A percentile compares a stretch with the other conserved stretches of the same genome.
Conservation (phyloP, 2,329 filamentous ascomycete genomes). For the Hymenoscyphus scutula region DNA sequence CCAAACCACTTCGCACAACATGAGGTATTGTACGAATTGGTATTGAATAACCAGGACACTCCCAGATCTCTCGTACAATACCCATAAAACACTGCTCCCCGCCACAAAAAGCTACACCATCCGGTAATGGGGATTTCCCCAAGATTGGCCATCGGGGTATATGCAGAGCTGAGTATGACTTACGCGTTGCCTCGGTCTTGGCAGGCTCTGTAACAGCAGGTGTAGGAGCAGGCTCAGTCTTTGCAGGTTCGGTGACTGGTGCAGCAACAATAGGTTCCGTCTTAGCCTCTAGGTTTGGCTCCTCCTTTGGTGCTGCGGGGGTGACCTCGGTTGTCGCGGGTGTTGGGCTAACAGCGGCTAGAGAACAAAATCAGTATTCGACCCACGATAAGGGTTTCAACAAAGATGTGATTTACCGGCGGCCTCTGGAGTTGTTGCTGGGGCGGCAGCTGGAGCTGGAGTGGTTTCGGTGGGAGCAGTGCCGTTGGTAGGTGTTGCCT, state of each 20-base stretch:
- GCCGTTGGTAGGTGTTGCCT: conserved; percentile 15
- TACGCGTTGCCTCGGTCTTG: conserved; percentile 20
- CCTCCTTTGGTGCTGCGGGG: conserved; percentile 20
- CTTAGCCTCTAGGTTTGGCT: conserved; percentile 19
- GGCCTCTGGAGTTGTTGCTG: conserved; percentile 11
- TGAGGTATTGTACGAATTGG: too few relatives aligned
- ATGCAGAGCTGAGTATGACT: conserved; percentile 2
- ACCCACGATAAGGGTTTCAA: not conserved
- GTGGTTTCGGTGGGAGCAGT: conserved; percentile 24
- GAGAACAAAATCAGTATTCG: not conserved
- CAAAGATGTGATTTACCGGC: conserved; percentile 7
- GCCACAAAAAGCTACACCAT: too few relatives aligned
- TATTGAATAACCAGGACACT: too few relatives aligned
- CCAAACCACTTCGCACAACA: too few relatives aligned
- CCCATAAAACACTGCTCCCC: too few relatives aligned
- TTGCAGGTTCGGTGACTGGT: not conserved
- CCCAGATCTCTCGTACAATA: too few relatives aligned
- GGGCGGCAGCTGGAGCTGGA: conserved; percentile 18
- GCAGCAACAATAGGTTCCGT: conserved; percentile 14
- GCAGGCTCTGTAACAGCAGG: conserved; percentile 22
- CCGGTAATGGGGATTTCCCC: not conserved
- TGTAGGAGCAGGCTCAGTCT: conserved; percentile 10
- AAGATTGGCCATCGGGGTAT: not conserved
- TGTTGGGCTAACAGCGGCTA: not conserved
- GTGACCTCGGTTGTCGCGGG: conserved; percentile 4